These are phyloP conservation scores for Colletotrichum somersetense DNA, from an alignment of 2,329 filamentous ascomycete species.

Conservation along the genomic window DNA sequence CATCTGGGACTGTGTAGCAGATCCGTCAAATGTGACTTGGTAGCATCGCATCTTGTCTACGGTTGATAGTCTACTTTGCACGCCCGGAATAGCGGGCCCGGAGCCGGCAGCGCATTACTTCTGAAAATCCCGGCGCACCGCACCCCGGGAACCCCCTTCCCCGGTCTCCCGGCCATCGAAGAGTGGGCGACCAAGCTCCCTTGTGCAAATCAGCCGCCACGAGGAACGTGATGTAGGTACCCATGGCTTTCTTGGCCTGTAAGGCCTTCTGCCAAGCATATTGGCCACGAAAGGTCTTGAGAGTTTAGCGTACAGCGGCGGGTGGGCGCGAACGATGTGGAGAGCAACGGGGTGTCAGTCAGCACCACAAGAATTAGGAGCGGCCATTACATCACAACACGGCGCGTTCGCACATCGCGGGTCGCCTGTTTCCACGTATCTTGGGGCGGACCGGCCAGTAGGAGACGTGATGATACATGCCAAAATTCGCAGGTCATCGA, in stretches of 20 bases:
- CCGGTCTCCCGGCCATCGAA: neutral
- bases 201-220: neutral
- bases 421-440: neutral
- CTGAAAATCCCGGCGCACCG: neutral
- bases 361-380: conserved; percentile 5
- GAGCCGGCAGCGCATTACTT: neutral
- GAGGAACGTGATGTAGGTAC: neutral
- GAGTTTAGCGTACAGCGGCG: neutral
- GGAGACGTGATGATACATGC: conserved; percentile 25
- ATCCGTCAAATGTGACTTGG: neutral
- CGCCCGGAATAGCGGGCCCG: neutral
- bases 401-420: neutral
- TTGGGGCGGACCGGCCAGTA: neutral
- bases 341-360: conserved; percentile 16
- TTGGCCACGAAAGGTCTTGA: neutral
- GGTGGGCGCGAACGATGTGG: neutral
- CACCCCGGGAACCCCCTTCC: neutral
- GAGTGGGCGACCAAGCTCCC: neutral
- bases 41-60: neutral
- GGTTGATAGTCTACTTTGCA: no score
- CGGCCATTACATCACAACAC: conserved; percentile 12
- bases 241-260: neutral
- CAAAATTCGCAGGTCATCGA: neutral
- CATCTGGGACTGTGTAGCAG: neutral
- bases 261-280: neutral